These are phyloP conservation scores for Pueraria montana DNA, from an alignment of 306 rosid genomes.

Conservation along the genomic window DNA sequence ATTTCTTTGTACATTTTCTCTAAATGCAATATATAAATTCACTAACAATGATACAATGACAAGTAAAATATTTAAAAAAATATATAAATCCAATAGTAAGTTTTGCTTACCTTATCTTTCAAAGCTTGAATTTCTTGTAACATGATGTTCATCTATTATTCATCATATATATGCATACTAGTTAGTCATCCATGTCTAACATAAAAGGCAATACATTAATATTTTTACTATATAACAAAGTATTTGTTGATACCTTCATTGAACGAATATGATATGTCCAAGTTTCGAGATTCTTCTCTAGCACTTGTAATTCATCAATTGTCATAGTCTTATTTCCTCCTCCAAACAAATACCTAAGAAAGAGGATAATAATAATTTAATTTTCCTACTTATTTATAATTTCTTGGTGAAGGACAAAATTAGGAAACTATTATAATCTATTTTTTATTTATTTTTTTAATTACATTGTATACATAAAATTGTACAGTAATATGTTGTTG, in stretches of 20 bases:
- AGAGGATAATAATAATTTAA: neutral
- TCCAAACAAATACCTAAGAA: conserved; percentile 75
- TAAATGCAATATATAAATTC: neutral
- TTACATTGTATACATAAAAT: too few relatives aligned
- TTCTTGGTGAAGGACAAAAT: neutral
- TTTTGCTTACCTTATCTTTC: conserved; percentile 71
- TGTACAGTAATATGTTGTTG: conserved; percentile 2
- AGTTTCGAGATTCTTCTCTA: conserved; percentile 88
- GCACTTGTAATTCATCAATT: conserved; percentile 73
- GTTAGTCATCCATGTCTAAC: conserved; percentile 14
- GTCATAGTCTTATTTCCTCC: conserved; percentile 70
- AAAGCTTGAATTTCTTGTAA: conserved; percentile 78
- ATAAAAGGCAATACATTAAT: neutral
- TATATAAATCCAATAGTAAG: neutral
- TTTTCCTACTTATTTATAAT: neutral
- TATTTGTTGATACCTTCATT: conserved; percentile 64
- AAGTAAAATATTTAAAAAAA: neutral
- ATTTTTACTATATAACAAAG: neutral
- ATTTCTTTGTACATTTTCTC: too few relatives aligned
- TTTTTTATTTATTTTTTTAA: neutral
- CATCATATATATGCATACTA: neutral
- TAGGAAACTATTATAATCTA: neutral
- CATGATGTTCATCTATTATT: conserved; percentile 78
- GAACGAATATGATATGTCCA: conserved; percentile 89
- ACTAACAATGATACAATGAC: neutral